Conservation (phyloP, 2,329 filamentous ascomycete genomes). For the Helotiales sp. region DNA sequence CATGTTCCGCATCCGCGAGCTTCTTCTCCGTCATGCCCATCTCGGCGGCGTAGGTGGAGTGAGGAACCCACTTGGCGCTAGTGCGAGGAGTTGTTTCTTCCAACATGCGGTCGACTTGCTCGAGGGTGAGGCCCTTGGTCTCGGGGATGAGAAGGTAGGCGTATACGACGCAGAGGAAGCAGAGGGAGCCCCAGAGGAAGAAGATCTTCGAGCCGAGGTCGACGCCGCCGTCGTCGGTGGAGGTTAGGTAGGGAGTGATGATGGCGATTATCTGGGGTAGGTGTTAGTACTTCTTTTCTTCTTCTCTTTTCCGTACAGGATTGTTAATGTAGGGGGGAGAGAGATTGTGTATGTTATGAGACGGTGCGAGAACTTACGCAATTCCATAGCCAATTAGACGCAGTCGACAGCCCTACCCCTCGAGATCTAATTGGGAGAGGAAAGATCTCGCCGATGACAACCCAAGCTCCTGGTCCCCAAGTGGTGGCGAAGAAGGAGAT, state of each 20-base stretch:
- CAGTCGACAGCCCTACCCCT: conserved; percentile 83
- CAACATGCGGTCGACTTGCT: conserved; percentile 72
- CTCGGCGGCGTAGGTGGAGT: conserved; percentile 34
- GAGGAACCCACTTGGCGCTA: conserved; percentile 34
- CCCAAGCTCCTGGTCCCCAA: conserved; percentile 74
- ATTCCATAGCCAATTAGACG: conserved; percentile 92
- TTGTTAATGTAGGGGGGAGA: background rate
- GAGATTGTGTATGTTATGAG: too few species aligned
- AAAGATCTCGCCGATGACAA: conserved; percentile 88
- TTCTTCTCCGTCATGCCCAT: conserved; percentile 31
- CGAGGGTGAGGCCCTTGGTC: conserved; percentile 73
- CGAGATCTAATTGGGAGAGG: conserved; percentile 80
- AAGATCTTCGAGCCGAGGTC: conserved; percentile 48
- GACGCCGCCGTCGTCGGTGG: conserved; percentile 22
- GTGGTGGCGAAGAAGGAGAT: conserved; percentile 86
- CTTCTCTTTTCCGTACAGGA: too few species aligned
- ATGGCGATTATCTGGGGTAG: conserved; percentile 25
- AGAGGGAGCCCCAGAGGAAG: conserved; percentile 68
- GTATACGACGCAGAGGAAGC: conserved; percentile 58
- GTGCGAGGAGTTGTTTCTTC: conserved; percentile 51
- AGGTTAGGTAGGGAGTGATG: conserved; percentile 31
- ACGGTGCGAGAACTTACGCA: conserved; percentile 18
- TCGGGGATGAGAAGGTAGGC: conserved; percentile 65
- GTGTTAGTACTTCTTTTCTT: background rate
- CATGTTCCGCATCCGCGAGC: conserved; percentile 9